Conservation (phyloP, 1,284 basidiomycete species). For the Cryptococcus hybrid region DNA sequence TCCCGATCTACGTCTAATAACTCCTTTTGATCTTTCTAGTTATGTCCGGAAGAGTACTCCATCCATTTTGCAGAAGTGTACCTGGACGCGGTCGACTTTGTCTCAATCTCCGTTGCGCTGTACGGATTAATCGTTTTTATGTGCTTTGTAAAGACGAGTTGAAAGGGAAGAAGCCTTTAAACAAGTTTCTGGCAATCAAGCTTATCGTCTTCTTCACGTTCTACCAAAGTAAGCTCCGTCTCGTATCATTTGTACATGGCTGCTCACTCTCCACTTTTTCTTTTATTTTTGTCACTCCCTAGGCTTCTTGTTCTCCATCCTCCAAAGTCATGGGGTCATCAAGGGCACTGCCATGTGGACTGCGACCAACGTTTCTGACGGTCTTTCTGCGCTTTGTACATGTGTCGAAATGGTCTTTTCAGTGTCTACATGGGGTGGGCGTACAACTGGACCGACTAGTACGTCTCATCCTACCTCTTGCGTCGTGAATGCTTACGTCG, state of each 20-base stretch:
- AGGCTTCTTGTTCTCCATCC: conserved; percentile 45
- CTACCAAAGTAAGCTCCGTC: conserved; percentile 34
- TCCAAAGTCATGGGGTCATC: conserved; percentile 45
- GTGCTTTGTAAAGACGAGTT: conserved; percentile 70
- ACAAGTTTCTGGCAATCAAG: conserved; percentile 57
- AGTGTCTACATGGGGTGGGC: conserved; percentile 72
- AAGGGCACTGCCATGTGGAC: conserved; percentile 70
- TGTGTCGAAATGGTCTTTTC: conserved; percentile 90
- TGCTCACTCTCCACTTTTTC: background rate
- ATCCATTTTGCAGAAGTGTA: conserved; percentile 68
- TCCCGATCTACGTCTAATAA: background rate
- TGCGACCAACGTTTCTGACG: conserved; percentile 62
- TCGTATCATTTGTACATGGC: background rate
- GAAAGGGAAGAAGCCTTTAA: conserved; percentile 68
- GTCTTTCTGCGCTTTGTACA: conserved; percentile 73
- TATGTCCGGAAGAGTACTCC: conserved; percentile 55
- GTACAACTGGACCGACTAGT: conserved; percentile 69
- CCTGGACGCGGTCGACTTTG: conserved; percentile 66
- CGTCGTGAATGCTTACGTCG: background rate
- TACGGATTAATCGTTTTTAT: conserved; percentile 72
- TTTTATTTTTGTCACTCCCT: background rate
- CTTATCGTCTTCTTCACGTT: conserved; percentile 70
- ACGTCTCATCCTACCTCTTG: background rate
- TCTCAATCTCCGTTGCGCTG: conserved; percentile 73
- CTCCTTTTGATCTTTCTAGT: conserved; percentile 3